Evolutionary conservation across 2,329 filamentous ascomycete species (phyloP).

Genomic region (Colletotrichum shisoi): DNA sequence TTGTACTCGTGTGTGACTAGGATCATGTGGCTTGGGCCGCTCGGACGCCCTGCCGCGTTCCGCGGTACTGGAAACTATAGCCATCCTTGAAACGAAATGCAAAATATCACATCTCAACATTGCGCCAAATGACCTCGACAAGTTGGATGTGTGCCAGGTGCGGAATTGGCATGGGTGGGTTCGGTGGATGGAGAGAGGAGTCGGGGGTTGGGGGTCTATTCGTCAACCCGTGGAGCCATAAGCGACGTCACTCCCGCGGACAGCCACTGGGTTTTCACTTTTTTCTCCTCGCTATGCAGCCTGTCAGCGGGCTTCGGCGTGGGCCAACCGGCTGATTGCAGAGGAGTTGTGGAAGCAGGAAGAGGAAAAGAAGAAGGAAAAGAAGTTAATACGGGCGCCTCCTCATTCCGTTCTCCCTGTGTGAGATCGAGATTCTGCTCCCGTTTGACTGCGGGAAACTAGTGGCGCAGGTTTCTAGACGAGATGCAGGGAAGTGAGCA

Average conservation of each 20-base stretch:
- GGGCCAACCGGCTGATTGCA: slow-evolving; percentile 8
- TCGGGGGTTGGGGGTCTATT: neutral
- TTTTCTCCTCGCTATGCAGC: slow-evolving; percentile 5
- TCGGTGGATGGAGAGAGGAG: neutral
- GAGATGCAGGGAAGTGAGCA: neutral
- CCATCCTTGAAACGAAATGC: slow-evolving; percentile 5
- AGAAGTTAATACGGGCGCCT: neutral
- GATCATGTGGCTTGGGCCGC: slow-evolving; percentile 3
- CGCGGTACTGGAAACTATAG: slow-evolving; percentile 32
- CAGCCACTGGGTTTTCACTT: neutral
- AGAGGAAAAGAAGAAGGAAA: slow-evolving; percentile 19
- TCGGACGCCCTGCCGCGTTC: slow-evolving; percentile 29
- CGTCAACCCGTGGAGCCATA: slow-evolving; percentile 10
- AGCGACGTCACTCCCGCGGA: slow-evolving; percentile 27
- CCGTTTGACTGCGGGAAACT: neutral
- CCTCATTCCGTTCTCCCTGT: neutral
- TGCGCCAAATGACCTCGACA: slow-evolving; percentile 25
- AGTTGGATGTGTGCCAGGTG: slow-evolving; percentile 14
- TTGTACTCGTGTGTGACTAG: neutral
- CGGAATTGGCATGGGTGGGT: neutral
- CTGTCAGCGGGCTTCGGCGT: slow-evolving; percentile 9
- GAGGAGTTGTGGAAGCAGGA: neutral
- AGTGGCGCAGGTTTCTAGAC: neutral
- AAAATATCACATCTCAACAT: slow-evolving; percentile 34
- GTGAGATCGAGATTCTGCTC: slow-evolving; percentile 20